Evolutionary conservation across 805 yeast species (phyloP).

Genomic region (Candida insectorum): DNA sequence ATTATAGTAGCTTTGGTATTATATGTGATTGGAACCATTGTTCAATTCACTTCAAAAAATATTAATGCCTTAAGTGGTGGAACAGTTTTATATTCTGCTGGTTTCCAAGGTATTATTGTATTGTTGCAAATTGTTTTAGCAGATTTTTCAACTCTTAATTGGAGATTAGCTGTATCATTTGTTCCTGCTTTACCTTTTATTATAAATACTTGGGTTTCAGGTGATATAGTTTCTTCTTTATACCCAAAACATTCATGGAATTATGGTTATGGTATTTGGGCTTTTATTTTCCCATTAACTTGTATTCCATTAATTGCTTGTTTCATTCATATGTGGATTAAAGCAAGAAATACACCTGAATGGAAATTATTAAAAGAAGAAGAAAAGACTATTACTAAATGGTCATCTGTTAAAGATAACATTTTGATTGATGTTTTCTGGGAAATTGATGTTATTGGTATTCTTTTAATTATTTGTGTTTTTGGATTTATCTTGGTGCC

Average conservation of each 20-base stretch:
- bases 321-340: slow-evolving; percentile 52
- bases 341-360: slow-evolving; percentile 53
- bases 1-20: slow-evolving; percentile 48
- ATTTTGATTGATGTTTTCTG: slow-evolving; percentile 44
- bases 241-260: slow-evolving; percentile 58
- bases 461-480: slow-evolving; percentile 49
- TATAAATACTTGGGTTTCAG: slow-evolving; percentile 77
- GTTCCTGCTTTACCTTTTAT: slow-evolving; percentile 70
- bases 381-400: slow-evolving; percentile 19
- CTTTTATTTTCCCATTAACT: slow-evolving; percentile 66
- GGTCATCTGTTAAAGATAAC: slow-evolving; percentile 29
- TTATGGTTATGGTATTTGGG: slow-evolving; percentile 72
- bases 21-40: slow-evolving; percentile 60
- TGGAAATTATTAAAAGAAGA: slow-evolving; percentile 41
- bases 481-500: slow-evolving; percentile 70
- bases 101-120: slow-evolving; percentile 64
- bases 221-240: slow-evolving; percentile 46
- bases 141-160: slow-evolving; percentile 64
- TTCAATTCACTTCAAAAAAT: slow-evolving; percentile 58
- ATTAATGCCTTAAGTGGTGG: slow-evolving; percentile 64
- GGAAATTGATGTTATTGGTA: slow-evolving; percentile 65
- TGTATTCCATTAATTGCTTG: slow-evolving; percentile 57
- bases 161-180: slow-evolving; percentile 66
- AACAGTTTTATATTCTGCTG: slow-evolving; percentile 45
- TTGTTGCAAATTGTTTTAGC: slow-evolving; percentile 56